Evolutionary conservation across 192 early-diverging fungal genomes (phyloP), one percentile per base, ranked within the genome.

Genomic region (Piromyces finnis): DNA sequence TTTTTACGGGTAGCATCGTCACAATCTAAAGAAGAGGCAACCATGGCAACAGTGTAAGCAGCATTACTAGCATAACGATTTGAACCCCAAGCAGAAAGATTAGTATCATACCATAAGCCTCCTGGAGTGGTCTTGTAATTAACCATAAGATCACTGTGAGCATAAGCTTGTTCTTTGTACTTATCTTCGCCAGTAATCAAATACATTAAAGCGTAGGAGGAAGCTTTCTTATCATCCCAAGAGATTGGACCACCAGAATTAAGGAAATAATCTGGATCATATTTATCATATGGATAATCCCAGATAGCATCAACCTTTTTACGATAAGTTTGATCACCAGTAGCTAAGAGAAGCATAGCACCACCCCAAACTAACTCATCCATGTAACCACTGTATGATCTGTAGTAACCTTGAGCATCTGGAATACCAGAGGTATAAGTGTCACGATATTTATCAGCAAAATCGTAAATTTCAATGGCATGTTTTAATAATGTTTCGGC

Each of bases 301-400:
- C 51, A 68, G 4, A 68, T 68, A n/a, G 22, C 83, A 79, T 80
- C 77, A 6, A 87, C 89, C 41, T 85, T 87, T 22, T 80, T 59
- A 78, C 84, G 79, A 78, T 90, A 91, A 18, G 51, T 80, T 14
- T 80, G 3, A 29, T 87, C 82, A 22, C 84, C 84, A 3, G 89
- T 90, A 15, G 88, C 84, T 59, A 81, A 82, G 81, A 86, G 87
- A 80, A 91, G 82, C 90, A 89, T 90, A 16, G 87, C 83, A 28
- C 87, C 88, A 51, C 84, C 89, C 84, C 82, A 90, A 9, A 88
- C 86, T 0, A 91, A 81, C 78, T 91, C 86, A 78, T 87, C 85
- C 18, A 79, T 78, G 77, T 81, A 88, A 29, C 80, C 80, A 16
- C 81, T 84, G 51, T 81, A 85, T 4, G 89, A 87, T 5, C 59